Base-by-base conservation (phyloP, 176 grass and related monocot genomes). In the Themeda triandra region DNA sequence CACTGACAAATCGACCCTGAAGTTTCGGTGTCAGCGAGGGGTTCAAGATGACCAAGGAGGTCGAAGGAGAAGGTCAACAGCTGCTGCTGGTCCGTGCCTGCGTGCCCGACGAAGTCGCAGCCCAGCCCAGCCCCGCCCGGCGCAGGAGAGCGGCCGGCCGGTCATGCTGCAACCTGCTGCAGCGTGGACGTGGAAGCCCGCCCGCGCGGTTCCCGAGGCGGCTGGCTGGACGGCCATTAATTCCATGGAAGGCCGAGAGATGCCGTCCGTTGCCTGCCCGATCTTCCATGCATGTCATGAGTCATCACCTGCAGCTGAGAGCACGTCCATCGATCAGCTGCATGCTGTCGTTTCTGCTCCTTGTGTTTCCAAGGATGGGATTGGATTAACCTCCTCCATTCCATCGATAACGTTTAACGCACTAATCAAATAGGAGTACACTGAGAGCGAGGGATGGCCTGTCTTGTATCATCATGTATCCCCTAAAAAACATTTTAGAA, bases 1-100 rank as follows among this genome's bases (percentile, higher is more conserved):
- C 44, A 89, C 68, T 85, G 77, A 89, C 70, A 79, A 32, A 80
- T 79, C 77, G 63, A 41, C 87, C 77, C 69, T 70, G 74, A 78
- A 83, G 65, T 72, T 83, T 39, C 86, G 80, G 80, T 82, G 80
- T 72, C 80, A 63, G 79, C 73, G 80, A 76, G 86, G 63, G 14
- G 14, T 78, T 69, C 73, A 70, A 87, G 79, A 14, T 59, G 1
- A 24, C 11, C 11, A 13, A 5, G 37, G 24, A 4, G 9, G n/a
- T n/a, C n/a, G n/a, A 8, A 63, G 33, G 35, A 2, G 10, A 14
- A 79, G 58, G 36, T 21, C 12, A 44, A 17, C 9, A 14, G 6
- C 42, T 4, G 48, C 48, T n/a, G 48, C 18, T 62, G 37, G 13
- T n/a, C n/a, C n/a, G 21, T 28, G 51, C 19, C 51, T 54, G 18